Evolutionary conservation across 139 green algal genomes (phyloP).

Genomic region (Chlorella sp.): DNA sequence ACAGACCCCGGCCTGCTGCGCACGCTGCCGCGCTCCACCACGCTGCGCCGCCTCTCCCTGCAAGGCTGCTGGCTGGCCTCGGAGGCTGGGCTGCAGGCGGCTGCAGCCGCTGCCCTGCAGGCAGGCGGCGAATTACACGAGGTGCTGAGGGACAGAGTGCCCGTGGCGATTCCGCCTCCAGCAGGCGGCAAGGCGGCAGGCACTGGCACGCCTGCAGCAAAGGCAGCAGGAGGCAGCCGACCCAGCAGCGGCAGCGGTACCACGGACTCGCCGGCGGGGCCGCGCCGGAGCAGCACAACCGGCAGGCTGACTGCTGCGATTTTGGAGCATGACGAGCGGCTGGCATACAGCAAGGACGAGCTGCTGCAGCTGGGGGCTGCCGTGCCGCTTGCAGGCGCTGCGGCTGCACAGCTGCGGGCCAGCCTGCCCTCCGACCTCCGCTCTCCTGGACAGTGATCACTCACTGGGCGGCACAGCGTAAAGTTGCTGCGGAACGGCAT

Average conservation of each 20-base stretch:
- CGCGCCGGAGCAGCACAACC: background rate
- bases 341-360: slow-evolving; percentile 28
- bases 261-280: background rate
- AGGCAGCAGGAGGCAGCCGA: background rate
- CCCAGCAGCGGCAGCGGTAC: background rate
- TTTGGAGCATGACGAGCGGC: slow-evolving; percentile 25
- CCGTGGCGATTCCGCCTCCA: background rate
- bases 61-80: slow-evolving; percentile 16
- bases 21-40: slow-evolving; percentile 2
- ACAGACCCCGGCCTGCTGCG: background rate
- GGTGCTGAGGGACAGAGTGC: background rate
- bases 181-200: background rate
- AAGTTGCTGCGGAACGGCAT: too few species aligned
- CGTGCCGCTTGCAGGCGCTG: background rate
- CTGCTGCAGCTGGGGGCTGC: background rate
- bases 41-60: background rate
- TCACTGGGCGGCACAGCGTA: background rate
- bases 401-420: background rate
- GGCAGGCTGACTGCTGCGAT: background rate
- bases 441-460: background rate
- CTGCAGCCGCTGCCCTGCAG: background rate
- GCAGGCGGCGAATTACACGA: background rate
- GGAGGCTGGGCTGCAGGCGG: background rate
- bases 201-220: background rate
- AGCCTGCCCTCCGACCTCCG: slow-evolving; percentile 2